Evolutionary conservation across 192 early-diverging fungal species (phyloP).

Genomic region (Coemansia sp.): DNA sequence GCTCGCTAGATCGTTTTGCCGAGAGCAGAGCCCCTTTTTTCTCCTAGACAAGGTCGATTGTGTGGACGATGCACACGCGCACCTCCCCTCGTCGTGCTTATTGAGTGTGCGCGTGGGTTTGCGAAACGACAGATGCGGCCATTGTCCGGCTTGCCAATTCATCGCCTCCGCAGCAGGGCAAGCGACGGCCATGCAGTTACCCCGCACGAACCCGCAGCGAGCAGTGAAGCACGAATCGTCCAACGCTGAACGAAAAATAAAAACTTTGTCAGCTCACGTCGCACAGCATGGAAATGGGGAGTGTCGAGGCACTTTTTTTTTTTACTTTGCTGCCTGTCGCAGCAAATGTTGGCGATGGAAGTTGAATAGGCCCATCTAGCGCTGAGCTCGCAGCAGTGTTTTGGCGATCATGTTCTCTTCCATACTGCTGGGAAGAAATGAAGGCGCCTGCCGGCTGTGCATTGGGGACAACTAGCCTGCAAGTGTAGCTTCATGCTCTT

Average conservation of each 20-base stretch:
- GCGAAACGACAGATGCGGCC: background rate
- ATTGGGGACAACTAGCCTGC: background rate
- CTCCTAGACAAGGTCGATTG: background rate
- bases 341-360: no score
- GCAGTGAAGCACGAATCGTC: no score
- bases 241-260: no score
- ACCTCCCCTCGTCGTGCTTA: background rate
- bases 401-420: no score
- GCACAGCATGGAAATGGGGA: background rate
- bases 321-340: no score
- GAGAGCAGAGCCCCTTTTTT: background rate
- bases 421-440: no score
- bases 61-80: no score
- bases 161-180: no score
- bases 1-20: background rate
- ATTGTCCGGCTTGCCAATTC: background rate
- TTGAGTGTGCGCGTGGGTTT: background rate
- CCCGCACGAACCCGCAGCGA: background rate
- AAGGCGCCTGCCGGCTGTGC: no score
- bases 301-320: no score
- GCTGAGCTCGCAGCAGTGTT: no score
- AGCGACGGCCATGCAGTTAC: conserved; percentile 2
- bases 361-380: no score
- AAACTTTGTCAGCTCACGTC: conserved; percentile 3
- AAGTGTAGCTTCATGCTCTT: background rate